These are phyloP conservation scores for Pseudocercospora fuligena DNA, from an alignment of 2,329 filamentous ascomycete species.

Conservation along the genomic window DNA sequence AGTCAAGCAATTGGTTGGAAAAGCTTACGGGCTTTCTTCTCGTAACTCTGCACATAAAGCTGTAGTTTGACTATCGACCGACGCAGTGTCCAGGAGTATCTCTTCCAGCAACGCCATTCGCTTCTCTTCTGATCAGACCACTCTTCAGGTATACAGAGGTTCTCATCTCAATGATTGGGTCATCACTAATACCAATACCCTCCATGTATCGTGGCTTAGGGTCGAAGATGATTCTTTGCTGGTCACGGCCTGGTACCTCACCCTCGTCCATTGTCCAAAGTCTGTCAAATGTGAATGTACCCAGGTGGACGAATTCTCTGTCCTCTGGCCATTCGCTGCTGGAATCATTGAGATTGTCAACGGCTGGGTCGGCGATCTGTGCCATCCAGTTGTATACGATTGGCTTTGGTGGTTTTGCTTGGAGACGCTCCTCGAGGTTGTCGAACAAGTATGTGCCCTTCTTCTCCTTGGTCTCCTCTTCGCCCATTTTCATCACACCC, in stretches of 20 bases:
- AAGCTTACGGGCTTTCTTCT: too few species aligned
- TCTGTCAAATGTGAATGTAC: conserved; percentile 18
- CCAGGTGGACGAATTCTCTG: conserved; percentile 15
- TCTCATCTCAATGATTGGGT: conserved; percentile 25
- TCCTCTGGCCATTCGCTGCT: conserved; percentile 17
- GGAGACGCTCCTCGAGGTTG: conserved; percentile 19
- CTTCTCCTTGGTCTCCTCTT: conserved; percentile 18
- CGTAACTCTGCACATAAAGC: too few species aligned
- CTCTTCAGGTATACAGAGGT: conserved; percentile 27
- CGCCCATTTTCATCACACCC: conserved; percentile 19
- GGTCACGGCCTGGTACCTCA: conserved; percentile 15
- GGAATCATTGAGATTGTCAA: conserved; percentile 13
- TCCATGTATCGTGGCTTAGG: conserved; percentile 27
- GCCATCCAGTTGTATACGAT: conserved; percentile 22
- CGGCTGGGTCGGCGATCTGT: conserved; percentile 16
- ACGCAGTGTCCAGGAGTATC: conserved; percentile 8
- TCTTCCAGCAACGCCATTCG: conserved; percentile 11
- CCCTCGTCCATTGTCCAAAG: conserved; percentile 26
- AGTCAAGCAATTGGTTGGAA: too few species aligned
- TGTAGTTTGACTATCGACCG: not conserved
- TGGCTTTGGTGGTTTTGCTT: conserved; percentile 18
- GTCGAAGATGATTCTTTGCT: conserved; percentile 27
- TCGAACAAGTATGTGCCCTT: conserved; percentile 18
- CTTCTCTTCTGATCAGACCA: conserved; percentile 23
- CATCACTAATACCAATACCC: conserved; percentile 26